phyloP scores from a whole-genome alignment of 2,329 filamentous ascomycete genomes.

The Fusarium mexicanum region DNA sequence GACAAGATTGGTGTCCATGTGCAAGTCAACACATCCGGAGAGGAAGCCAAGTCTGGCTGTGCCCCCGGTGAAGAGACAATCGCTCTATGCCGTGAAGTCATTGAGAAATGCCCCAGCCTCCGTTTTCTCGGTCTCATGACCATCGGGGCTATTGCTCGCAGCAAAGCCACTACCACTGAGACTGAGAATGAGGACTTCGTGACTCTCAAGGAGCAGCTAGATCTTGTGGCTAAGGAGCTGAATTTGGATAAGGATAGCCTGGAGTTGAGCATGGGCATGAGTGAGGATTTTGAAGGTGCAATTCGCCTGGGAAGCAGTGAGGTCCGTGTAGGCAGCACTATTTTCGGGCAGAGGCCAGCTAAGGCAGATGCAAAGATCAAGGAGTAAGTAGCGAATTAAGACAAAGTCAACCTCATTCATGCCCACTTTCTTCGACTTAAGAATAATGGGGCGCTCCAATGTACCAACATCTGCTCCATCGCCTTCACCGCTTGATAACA shows the following conservation, averaged over 20 bases:
- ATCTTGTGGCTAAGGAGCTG: conserved; percentile 69
- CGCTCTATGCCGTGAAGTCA: conserved; percentile 75
- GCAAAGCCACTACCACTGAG: conserved; percentile 75
- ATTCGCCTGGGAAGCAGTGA: conserved; percentile 85
- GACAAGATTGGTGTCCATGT: conserved; percentile 78
- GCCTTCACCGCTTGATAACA: background rate
- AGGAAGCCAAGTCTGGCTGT: conserved; percentile 85
- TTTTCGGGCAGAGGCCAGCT: conserved; percentile 85
- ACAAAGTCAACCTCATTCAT: background rate
- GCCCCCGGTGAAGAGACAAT: conserved; percentile 70
- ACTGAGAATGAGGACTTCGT: conserved; percentile 94
- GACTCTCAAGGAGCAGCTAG: conserved; percentile 72
- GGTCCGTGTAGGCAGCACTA: conserved; percentile 91
- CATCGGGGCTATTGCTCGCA: conserved; percentile 92
- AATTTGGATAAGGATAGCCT: conserved; percentile 61
- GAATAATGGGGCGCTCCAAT: background rate
- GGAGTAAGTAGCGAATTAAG: conserved; percentile 45
- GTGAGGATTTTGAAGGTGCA: conserved; percentile 91
- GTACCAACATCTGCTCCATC: background rate
- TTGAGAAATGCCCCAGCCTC: conserved; percentile 76
- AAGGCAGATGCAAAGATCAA: conserved; percentile 81
- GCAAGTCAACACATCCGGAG: conserved; percentile 94
- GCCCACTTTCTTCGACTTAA: background rate
- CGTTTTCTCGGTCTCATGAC: conserved; percentile 90
- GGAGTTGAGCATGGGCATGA: conserved; percentile 99